Evolutionary conservation across 768 basidiomycete species (phyloP), one percentile per base, ranked within the genome.

Genomic region (Scleroderma bovista): DNA sequence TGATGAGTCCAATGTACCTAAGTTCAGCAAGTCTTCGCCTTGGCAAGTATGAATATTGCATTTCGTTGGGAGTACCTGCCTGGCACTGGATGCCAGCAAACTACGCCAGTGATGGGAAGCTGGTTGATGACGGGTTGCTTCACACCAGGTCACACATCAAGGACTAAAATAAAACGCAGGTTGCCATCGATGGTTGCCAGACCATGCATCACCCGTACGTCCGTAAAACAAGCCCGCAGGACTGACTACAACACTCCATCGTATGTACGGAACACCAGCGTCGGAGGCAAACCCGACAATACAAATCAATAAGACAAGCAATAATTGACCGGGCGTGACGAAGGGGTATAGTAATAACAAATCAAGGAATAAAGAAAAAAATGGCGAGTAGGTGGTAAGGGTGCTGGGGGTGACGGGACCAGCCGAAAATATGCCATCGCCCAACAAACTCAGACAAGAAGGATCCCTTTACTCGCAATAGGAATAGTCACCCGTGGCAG

Each of bases 401-500:
- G 15, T n/a, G n/a, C 41, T 29, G 23, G 24, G 23, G 13, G 16
- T 26, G 24, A 43, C n/a, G 15, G 24, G 41, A n/a, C 15, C 7
- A 29, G 41, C 41, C 41, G 20, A 40, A 42, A 42, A 16, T 23
- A 26, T 16, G 8, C 41, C 23, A 24, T 5, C 26, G 26, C 26
- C 26, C 26, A 42, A 11, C 15, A 26, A 42, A 15, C 10, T 13
- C 6, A 22, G 24, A 6, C 34, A 6, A 9, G 1, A n/a, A 15
- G 12, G 24, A n/a, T 15, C 10, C 40, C 11, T 40, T 68, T 79
- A 74, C 54, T 80, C 77, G 63, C 80, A 81, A 57, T 53, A 80
- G 38, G 77, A 77, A 15, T 79, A 60, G 55, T 73, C 69, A 46
- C 26, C 41, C 31, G n/a, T 19, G 19, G 60, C 57, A 17, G 65